Evolutionary conservation across 2,329 filamentous ascomycete species (phyloP), one percentile per base, ranked within the genome.

Genomic region (Lojkania enalia): DNA sequence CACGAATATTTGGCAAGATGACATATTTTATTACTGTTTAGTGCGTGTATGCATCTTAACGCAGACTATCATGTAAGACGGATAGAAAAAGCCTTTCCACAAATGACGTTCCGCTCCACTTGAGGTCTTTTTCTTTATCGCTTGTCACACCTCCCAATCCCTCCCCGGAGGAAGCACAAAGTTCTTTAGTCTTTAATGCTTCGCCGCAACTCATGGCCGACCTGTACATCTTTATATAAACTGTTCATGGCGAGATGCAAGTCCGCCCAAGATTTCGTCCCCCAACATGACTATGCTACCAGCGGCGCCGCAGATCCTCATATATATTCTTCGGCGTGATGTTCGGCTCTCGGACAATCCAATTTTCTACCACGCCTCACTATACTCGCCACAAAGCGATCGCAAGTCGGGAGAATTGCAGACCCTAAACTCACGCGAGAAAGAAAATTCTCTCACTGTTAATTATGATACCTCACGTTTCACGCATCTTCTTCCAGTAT

Each of bases 311-410:
- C 72, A 70, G 32, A 75, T 88, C 18, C 72, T 90, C 39, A 75
- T 92, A 43, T 90, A 90, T 61, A 66, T 91, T 16, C 68, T 91
- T 25, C 82, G 87, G 33, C 82, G 84, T 54, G 88, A 92, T 63
- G 75, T 90, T 15, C 84, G 88, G 48, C 74, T 87, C 19, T 76
- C 80, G 20, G 88, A 92, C 68, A 91, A 91, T 59, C 87, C 87
- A 0, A 77, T 90, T 31, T 77, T 92, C 15, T 77, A 88, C 60
- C 74, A 77, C 46, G 67, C 78, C 5, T 69, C 73, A 19, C 64
- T 66, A n/a, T 51, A 77, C 70, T 57, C 73, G 79, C 38, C 54
- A 29, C 33, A 49, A 12, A 49, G 29, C 42, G 46, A 20, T 37
- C 46, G 20, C 48, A 42, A 35, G 35, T 49, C 11, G 29, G 39